Conservation (phyloP, 208 protist genomes). For the Acanthamoeba sp. region DNA sequence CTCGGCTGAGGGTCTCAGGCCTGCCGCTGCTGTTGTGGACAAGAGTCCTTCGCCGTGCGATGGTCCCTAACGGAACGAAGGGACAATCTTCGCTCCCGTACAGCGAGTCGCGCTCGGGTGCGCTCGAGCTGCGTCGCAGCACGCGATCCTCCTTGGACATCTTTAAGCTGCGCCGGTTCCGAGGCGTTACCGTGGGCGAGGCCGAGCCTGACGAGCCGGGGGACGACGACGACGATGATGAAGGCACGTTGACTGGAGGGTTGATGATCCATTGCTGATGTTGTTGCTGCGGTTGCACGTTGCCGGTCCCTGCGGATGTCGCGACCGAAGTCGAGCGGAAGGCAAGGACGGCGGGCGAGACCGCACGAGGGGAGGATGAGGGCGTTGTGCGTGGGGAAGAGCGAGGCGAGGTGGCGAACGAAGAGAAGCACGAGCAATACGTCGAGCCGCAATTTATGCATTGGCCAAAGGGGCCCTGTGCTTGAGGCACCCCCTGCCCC, state of each 20-base stretch:
- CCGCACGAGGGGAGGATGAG: background rate
- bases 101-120: background rate
- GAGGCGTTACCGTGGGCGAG: background rate
- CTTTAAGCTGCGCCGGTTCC: background rate
- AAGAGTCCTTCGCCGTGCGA: background rate
- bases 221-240: background rate
- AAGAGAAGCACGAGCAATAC: constrained; percentile 3
- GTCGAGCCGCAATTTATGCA: background rate
- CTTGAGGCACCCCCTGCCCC: background rate
- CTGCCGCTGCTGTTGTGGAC: background rate
- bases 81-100: background rate
- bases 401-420: constrained; percentile 18
- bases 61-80: background rate
- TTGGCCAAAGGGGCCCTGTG: background rate
- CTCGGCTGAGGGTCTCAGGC: background rate
- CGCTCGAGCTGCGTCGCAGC: background rate
- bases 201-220: background rate
- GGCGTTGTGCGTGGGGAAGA: background rate
- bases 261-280: constrained; percentile 7
- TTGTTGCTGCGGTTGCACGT: background rate
- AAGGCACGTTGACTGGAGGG: background rate
- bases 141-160: background rate
- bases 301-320: background rate
- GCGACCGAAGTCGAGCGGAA: background rate
- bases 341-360: background rate